Percentiles rank a stretch among this genome's conserved stretches.
These are phyloP conservation scores for Mycena rosella DNA, from an alignment of 768 basidiomycete species.

Conservation along the genomic window DNA sequence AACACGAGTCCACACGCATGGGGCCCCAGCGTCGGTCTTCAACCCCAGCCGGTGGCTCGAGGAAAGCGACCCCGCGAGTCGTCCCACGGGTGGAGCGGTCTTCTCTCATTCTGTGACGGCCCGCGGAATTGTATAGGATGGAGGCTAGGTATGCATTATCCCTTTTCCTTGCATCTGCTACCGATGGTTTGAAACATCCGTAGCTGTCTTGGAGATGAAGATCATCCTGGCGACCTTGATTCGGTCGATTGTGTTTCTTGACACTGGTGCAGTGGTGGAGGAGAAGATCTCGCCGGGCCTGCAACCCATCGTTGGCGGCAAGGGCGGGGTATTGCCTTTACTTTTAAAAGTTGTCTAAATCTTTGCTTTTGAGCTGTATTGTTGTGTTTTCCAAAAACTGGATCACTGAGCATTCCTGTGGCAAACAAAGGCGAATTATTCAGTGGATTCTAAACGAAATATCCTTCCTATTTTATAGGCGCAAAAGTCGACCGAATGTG, in stretches of 20 bases:
- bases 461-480: too few species aligned
- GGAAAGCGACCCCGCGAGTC: conserved; percentile 41
- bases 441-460: too few species aligned
- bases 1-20: conserved; percentile 50
- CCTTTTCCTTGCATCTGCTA: background rate
- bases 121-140: conserved; percentile 57
- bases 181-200: background rate
- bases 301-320: conserved; percentile 26
- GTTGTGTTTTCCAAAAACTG: too few species aligned
- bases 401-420: too few species aligned
- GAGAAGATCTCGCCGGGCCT: conserved; percentile 45
- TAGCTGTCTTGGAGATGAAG: conserved; percentile 54
- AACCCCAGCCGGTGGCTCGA: conserved; percentile 55
- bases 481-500: too few species aligned
- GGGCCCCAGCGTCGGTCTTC: conserved; percentile 51
- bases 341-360: conserved; percentile 28
- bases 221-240: conserved; percentile 53
- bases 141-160: conserved; percentile 44
- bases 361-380: background rate
- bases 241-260: conserved; percentile 51
- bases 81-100: conserved; percentile 51
- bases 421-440: too few species aligned
- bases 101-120: conserved; percentile 56
- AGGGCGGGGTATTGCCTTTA: conserved; percentile 40
- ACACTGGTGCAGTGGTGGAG: conserved; percentile 47